Base-by-base conservation (phyloP, 352 stramenopile species). In the Phytophthora pinifolia region DNA sequence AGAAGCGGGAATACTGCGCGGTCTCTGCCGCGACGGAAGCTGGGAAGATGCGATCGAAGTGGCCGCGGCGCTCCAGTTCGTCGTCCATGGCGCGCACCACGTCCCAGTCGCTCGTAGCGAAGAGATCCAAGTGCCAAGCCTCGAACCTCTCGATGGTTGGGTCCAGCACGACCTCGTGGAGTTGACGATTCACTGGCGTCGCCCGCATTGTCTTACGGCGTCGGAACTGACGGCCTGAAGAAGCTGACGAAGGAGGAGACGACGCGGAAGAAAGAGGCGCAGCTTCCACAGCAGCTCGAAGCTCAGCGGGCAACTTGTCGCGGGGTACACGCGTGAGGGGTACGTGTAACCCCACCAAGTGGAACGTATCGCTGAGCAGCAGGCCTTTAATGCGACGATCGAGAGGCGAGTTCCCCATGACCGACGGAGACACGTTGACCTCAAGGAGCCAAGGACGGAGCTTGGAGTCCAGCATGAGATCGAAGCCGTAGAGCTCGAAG, bases 361-460 rank as follows among this genome's bases (percentile, higher is more conserved):
- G 80, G 32, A 91, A 77, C n/a, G 83, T 87, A 43, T 94, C 84
- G 31, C 76, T 88, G 13, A 94, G 55, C 6, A 94, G 53, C n/a
- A 91, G 48, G 1, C 81, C 83, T 47, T 94, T 94, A 9, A 92
- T 66, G 9, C 79, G 70, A 14, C 79, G 74, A 31, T 93, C 83
- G 0, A 93, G 67, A 12, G 81, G 81, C 0, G 80, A 90, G 14
- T 65, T 73, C 10, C 77, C 79, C 83, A 93, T 91, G n/a, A 91
- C 72, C 32, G 81, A 91, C 15, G 81, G 81, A 36, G 78, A 89
- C 6, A 91, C 79, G 33, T 91, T 91, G 17, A 85, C 81, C 42
- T 91, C 81, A 30, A 91, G 83, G 18, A 91, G 67, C 78, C 81
- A 91, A 0, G 75, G 74, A 22, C 62, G 74, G 15, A 85, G 49